Conservation (phyloP, 139 green algal species). For the Zygnema circumcarinatum region DNA sequence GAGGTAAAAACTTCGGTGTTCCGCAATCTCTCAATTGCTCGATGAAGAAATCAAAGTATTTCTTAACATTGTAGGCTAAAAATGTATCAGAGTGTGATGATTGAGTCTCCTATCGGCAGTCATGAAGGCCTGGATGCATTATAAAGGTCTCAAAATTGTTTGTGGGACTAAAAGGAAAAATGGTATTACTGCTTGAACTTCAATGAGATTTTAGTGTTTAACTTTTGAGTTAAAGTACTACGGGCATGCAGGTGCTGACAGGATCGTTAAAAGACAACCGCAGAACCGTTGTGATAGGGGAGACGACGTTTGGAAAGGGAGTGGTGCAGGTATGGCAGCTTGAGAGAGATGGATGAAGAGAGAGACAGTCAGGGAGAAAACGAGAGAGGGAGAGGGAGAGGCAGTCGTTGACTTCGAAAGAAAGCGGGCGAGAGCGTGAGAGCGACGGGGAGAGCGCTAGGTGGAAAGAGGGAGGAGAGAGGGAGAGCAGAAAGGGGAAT, state of each 20-base stretch:
- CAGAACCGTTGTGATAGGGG: constrained; percentile 42
- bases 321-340: constrained; percentile 22
- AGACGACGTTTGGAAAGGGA: constrained; percentile 56
- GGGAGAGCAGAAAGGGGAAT: neutral
- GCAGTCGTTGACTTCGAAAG: too few relatives aligned
- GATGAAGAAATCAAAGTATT: too few relatives aligned
- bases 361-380: neutral
- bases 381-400: neutral
- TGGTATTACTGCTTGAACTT: too few relatives aligned
- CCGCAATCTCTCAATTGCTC: constrained; percentile 9
- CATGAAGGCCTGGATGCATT: too few relatives aligned
- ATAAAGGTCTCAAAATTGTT: too few relatives aligned
- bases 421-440: neutral
- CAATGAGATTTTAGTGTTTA: too few relatives aligned
- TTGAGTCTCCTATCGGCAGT: too few relatives aligned
- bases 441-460: neutral
- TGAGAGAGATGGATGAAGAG: neutral
- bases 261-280: constrained; percentile 47
- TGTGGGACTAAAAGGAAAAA: too few relatives aligned
- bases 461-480: neutral
- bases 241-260: constrained; percentile 48
- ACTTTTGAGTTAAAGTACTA: too few relatives aligned
- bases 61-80: neutral
- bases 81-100: neutral
- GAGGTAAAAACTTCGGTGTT: constrained; percentile 33